Evolutionary conservation across 371 early-diverging fungal species (phyloP), one percentile per base, ranked within the genome.

Genomic region (Mucor racemosus): DNA sequence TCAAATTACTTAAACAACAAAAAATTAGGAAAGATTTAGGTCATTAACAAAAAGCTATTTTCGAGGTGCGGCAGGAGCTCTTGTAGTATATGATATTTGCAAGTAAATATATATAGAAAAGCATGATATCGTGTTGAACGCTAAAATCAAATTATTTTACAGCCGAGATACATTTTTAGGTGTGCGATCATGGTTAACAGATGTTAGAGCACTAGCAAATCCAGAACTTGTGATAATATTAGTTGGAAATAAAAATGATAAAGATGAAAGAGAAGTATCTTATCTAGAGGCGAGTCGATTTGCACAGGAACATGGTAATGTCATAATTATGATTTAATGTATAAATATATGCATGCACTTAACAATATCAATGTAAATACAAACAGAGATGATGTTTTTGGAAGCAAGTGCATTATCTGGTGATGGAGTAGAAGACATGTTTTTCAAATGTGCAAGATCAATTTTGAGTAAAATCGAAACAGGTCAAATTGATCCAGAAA

Each of bases 11-110:
- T 26, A 26, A 26, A 26, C 26, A 26, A 26, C 26, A 26, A 26
- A 26, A 26, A 11, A 17, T 35, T 36, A 82, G 83, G 95, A 94
- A 73, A 85, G 93, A 58, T 94, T 94, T 76, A 81, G 91, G 70
- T 88, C 93, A n/a, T 86, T 95, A 26, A 93, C 94, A n/a, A 78
- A 84, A 64, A 87, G 86, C 60, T 89, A 89, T 65, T 89, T 88
- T 71, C 84, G 89, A 70, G 89, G 89, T 38, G 88, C 88, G 61
- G 89, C 89, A 7, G 88, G 89, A n/a, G 88, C 89, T 14, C 69
- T 89, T n/a, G 72, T 89, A 14, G 87, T 89, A 15, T 89, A 86
- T 67, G 89, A 89, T 66, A 82, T 89, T 54, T 82, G 87, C 79
- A 88, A 86, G 89, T 88, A 84, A 73, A 78, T 74, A 44, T 7